These are phyloP conservation scores for Cystoisospora suis DNA, from an alignment of 169 alveolate species.

Conservation along the genomic window DNA sequence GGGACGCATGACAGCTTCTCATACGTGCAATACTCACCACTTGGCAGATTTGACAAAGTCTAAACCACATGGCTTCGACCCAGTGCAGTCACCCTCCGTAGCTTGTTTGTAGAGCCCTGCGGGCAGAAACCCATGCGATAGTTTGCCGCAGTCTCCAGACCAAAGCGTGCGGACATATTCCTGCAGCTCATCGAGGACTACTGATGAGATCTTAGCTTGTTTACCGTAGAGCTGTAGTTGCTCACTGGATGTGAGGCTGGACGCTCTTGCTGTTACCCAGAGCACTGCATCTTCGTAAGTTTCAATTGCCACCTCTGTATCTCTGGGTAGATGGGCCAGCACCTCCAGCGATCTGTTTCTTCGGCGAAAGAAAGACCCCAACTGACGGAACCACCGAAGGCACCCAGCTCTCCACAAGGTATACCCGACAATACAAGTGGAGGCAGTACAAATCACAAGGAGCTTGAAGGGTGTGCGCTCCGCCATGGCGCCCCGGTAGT, in stretches of 20 bases:
- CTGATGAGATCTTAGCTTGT: not conserved
- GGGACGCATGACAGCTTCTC: not conserved
- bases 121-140: too few relatives aligned
- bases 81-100: conserved; percentile 48
- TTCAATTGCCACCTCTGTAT: not conserved
- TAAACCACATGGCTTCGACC: conserved; percentile 22
- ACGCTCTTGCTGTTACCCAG: not conserved
- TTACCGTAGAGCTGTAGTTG: conserved; percentile 22
- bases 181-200: too few relatives aligned
- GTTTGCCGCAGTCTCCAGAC: too few relatives aligned
- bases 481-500: too few relatives aligned
- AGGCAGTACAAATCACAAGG: not conserved
- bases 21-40: not conserved
- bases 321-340: too few relatives aligned
- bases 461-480: not conserved
- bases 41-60: conserved; percentile 20
- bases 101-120: conserved; percentile 63
- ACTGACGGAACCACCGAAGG: not conserved
- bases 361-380: too few relatives aligned
- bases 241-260: not conserved
- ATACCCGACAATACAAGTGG: not conserved
- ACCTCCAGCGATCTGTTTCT: too few relatives aligned
- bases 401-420: not conserved
- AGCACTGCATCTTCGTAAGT: not conserved
- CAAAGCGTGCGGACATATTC: too few relatives aligned